phyloP scores from a whole-genome alignment of 2,329 filamentous ascomycete genomes.

The Fusarium sp. region DNA sequence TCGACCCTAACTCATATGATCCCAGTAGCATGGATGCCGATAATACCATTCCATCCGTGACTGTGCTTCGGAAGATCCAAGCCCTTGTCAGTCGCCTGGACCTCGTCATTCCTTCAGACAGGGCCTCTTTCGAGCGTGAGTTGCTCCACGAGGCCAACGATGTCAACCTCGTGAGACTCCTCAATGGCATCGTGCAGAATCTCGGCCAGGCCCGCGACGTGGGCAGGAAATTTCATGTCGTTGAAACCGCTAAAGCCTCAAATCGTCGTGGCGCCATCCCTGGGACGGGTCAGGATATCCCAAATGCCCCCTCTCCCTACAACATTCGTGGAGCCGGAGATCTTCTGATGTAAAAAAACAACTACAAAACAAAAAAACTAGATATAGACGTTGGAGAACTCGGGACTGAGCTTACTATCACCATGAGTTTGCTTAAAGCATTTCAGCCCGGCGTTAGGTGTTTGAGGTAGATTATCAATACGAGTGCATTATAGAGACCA shows the following conservation, averaged over 20 bases:
- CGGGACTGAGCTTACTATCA: not conserved
- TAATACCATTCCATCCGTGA: conserved; percentile 68
- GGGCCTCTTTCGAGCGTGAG: conserved; percentile 75
- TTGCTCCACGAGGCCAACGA: conserved; percentile 85
- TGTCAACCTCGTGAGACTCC: conserved; percentile 80
- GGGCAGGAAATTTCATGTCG: conserved; percentile 77
- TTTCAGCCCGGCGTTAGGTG: conserved; percentile 49
- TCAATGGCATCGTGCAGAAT: conserved; percentile 80
- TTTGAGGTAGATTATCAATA: conserved; percentile 37
- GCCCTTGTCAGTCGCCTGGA: conserved; percentile 86
- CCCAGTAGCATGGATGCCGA: conserved; percentile 52
- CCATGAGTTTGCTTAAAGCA: conserved; percentile 12
- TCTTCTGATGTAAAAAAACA: conserved; percentile 50
- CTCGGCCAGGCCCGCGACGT: conserved; percentile 78
- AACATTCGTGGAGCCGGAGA: conserved; percentile 49
- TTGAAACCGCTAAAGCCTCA: conserved; percentile 59
- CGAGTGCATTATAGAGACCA: conserved; percentile 9
- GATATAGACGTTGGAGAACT: not conserved
- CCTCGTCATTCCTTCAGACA: conserved; percentile 80
- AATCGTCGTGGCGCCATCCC: conserved; percentile 39
- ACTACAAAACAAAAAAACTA: no score
- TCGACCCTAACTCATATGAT: conserved; percentile 63
- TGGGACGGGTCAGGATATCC: conserved; percentile 38
- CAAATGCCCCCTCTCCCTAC: conserved; percentile 42
- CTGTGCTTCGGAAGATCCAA: conserved; percentile 88